phyloP scores from a whole-genome alignment of 129 eudicot genomes.

The Centaurea solstitialis region DNA sequence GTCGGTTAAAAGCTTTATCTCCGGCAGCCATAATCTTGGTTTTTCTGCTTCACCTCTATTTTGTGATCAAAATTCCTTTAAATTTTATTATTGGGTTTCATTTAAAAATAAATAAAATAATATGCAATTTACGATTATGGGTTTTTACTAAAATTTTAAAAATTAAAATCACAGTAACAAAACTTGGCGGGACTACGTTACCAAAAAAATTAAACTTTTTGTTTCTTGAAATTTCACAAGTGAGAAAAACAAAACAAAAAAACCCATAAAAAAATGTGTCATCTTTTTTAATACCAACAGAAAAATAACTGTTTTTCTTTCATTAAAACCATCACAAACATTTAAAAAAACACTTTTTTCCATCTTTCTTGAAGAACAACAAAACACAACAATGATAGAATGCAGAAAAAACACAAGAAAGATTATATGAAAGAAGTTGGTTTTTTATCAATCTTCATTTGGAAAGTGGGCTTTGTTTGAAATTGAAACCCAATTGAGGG shows the following conservation, averaged over 20 bases:
- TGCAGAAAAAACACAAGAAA: not conserved
- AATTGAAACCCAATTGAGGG: constrained; percentile 11
- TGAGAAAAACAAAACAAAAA: not conserved
- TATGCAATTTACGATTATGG: not conserved
- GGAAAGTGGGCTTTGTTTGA: constrained; percentile 25
- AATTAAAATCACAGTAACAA: constrained; percentile 7
- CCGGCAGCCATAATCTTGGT: not conserved
- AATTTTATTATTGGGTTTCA: not conserved
- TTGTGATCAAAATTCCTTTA: not conserved
- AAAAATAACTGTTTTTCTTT: not conserved
- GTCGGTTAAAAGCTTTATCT: not conserved
- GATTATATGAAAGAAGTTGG: not conserved
- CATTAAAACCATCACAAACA: not conserved
- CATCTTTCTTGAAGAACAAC: constrained; percentile 4
- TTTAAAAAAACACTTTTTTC: not conserved
- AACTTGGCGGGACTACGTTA: constrained; percentile 35
- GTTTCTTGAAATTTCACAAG: constrained; percentile 1
- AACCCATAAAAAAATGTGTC: not conserved
- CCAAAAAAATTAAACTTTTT: not conserved
- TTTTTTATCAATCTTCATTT: not conserved
- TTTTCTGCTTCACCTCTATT: not conserved
- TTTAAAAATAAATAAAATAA: not conserved
- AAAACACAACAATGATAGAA: no score
- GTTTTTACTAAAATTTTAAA: not conserved
- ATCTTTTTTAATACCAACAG: not conserved